Base-by-base conservation (phyloP, 1,284 basidiomycete species). In the Rhodotorula mucilaginosa region DNA sequence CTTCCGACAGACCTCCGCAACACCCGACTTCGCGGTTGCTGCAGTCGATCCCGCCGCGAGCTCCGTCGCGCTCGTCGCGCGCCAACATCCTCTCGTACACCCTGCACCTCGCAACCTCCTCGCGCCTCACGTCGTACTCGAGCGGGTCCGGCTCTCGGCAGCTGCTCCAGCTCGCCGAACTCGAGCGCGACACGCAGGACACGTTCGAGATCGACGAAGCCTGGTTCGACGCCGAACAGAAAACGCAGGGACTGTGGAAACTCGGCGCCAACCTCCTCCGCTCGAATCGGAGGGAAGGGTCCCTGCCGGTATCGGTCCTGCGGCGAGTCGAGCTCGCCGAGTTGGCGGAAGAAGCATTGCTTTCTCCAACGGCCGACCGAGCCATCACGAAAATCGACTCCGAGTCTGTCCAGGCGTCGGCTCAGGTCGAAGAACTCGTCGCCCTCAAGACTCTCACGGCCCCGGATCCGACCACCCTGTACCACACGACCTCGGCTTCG, bases 41-140 rank as follows among this genome's bases (percentile, higher is more conserved):
- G 2, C 75, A 76, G 31, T 68, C 75, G 46, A 76, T 76, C 39
- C 75, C 75, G 34, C 75, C 75, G 16, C 73, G 75, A 6, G 69
- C 73, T 0, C 71, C 73, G 3, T 76, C 75, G 3, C 69, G 71
- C n/a, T 76, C 75, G 18, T 75, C 75, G 2, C 69, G 75, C 8
- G 73, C 71, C n/a, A 75, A 73, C 65, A 76, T 76, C 51, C 71
- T 76, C 61, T 71, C 75, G 21, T 76, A 76, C 66, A 75, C 73
- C 18, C 61, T 76, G 23, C 69, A 76, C 64, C 74, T 75, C 57
- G 74, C 73, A 15, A 75, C 74, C 1, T 62, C 68, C 12, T 65
- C 75, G 12, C 75, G 75, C 26, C 71, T 76, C 46, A 59, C 71
- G 15, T 57, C 74, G 5, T 75, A 75, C 62, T 58, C 66, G 31